Evolutionary conservation across 805 yeast genomes (phyloP).

Genomic region (Ogataea nonfermentans): DNA sequence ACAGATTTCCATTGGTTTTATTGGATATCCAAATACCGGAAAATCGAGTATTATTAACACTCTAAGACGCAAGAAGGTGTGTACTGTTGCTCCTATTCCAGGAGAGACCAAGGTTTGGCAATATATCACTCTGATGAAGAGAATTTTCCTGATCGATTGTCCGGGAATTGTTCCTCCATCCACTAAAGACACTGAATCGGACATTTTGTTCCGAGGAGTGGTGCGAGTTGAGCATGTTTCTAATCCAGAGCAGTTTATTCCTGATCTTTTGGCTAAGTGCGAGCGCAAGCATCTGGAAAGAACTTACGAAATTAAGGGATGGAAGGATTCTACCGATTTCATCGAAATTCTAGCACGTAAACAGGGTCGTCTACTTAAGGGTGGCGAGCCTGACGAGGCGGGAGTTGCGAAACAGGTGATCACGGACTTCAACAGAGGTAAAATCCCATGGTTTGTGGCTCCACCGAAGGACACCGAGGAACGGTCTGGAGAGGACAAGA

Average conservation of each 20-base stretch:
- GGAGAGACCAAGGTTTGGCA: slow-evolving; percentile 99
- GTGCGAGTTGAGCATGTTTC: slow-evolving; percentile 98
- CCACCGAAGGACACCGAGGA: slow-evolving; percentile 77
- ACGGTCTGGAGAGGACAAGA: slow-evolving; percentile 56
- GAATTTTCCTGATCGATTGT: slow-evolving; percentile 93
- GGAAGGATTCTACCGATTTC: slow-evolving; percentile 78
- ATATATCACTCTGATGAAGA: slow-evolving; percentile 94
- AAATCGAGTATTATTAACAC: slow-evolving; percentile 95
- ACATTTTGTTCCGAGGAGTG: slow-evolving; percentile 92
- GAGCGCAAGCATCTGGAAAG: slow-evolving; percentile 88
- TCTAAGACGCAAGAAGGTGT: slow-evolving; percentile 89
- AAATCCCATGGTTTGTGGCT: slow-evolving; percentile 95
- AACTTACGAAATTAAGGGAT: slow-evolving; percentile 91
- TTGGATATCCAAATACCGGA: slow-evolving; percentile 98
- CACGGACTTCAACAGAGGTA: slow-evolving; percentile 95
- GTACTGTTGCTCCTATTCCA: slow-evolving; percentile 96
- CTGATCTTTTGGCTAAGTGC: slow-evolving; percentile 81
- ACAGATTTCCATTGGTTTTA: slow-evolving; percentile 95
- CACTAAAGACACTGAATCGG: slow-evolving; percentile 82
- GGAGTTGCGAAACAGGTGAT: slow-evolving; percentile 88
- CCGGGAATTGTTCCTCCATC: slow-evolving; percentile 99
- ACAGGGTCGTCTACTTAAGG: slow-evolving; percentile 88
- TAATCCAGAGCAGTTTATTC: slow-evolving; percentile 92
- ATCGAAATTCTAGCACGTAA: slow-evolving; percentile 89
- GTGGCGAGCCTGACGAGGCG: slow-evolving; percentile 96